Percentiles rank a stretch among this genome's conserved stretches.
These are phyloP conservation scores for Volvox reticuliferus DNA, from an alignment of 139 green algal genomes.

Conservation along the genomic window DNA sequence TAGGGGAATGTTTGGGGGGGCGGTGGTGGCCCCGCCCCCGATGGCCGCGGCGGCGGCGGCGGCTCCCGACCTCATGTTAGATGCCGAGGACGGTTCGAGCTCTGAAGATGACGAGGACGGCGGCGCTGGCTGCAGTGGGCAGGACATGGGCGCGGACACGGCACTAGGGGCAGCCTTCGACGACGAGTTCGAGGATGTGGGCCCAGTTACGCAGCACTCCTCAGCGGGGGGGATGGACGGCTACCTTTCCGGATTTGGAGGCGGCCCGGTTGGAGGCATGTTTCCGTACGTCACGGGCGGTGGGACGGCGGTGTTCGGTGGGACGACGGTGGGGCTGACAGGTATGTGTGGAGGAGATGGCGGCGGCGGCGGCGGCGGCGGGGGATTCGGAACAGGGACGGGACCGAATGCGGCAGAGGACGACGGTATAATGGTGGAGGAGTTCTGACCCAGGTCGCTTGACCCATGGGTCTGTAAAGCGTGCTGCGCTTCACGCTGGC, in stretches of 20 bases:
- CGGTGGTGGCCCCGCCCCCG: not conserved
- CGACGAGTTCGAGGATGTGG: not conserved
- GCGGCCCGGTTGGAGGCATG: too few species aligned
- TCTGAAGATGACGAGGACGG: not conserved
- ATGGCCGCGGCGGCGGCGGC: not conserved
- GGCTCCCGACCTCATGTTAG: constrained; percentile 8
- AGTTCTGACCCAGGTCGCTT: not conserved
- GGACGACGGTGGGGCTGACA: not conserved
- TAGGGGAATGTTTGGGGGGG: not conserved
- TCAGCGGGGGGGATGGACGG: not conserved
- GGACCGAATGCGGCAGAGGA: not conserved
- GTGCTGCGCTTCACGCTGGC: too few species aligned
- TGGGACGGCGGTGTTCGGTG: not conserved
- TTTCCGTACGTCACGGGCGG: too few species aligned
- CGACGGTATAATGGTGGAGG: constrained; percentile 18
- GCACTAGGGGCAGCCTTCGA: not conserved
- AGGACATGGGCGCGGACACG: not conserved
- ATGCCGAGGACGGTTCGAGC: not conserved
- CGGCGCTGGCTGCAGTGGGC: not conserved
- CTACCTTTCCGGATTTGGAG: not conserved
- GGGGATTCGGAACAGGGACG: not conserved
- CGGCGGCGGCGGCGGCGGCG: not conserved
- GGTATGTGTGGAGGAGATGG: not conserved
- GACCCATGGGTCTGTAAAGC: not conserved
- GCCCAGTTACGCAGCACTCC: not conserved